Base-by-base conservation (phyloP, 23 red algal species). In the Gracilaria vermiculophylla region DNA sequence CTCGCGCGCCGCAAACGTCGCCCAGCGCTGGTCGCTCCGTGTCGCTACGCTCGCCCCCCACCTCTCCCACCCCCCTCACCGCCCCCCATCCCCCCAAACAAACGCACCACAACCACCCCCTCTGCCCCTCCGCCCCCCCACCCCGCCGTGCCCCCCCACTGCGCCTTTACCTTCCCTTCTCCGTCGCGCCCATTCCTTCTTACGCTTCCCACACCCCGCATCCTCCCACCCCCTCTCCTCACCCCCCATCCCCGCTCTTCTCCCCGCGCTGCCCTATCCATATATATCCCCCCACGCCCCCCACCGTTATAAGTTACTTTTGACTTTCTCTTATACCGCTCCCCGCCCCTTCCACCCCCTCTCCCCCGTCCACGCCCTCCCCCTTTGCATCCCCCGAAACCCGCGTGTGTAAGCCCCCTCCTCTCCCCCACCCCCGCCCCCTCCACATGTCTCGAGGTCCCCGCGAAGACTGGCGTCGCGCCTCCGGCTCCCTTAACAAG, bases 401-500 rank as follows among this genome's bases (percentile, higher is more conserved):
- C 50, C 34, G 20, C 43, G 36, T 29, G 20, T 24, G 20, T 24
- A 7, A 7, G 21, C 23, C 41, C 45, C 47, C 16, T 9, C 11
- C 3, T 16, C 24, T 15, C 43, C 37, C 40, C 12, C 41, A 25
- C 57, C 79, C 55, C 53, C 35, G 3, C 20, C 31, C 41, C 31
- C 43, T 37, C 25, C 80, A 20, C 42, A 79, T 79, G 76, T 60
- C 76, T 60, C 76, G 61, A 43, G 62, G 53, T 47, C 50, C 60
- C 35, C 81, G 61, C 62, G 65, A 88, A 15, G 84, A 88, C 57
- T 88, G 84, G 84, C 84, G 84, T n/a, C 84, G 84, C 84, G 66
- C 84, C 51, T 76, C 51, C 34, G 70, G 84, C 53, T 88, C 84
- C 16, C 84, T 88, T 6, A 88, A 88, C 84, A 88, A 88, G 57